Evolutionary conservation across 257 asterid genomes (phyloP), one percentile per base, ranked within the genome.

Genomic region (Orobanche coerulescens): DNA sequence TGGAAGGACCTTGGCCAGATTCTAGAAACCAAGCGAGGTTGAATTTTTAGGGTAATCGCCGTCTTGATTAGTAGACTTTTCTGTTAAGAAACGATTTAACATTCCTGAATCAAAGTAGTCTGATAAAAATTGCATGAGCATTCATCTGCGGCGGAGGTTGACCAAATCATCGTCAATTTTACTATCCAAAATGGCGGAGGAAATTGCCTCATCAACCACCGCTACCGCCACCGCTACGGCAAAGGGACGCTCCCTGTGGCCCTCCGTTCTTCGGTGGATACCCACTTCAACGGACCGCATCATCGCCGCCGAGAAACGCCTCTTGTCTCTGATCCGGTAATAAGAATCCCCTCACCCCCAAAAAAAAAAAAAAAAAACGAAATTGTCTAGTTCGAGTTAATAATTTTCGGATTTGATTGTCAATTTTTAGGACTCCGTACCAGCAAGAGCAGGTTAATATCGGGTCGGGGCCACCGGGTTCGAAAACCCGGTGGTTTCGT

Each of bases 391-490:
- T 39, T 23, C 14, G 20, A 22, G 51, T 24, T 33, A 22, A 16
- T 10, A 2, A 22, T 14, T 13, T 66, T 66, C 1, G 1, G 14
- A 61, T 36, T 20, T 30, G 13, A 0, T 42, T 59, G 44, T 13
- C 16, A 14, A 26, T 67, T 43, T 28, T 26, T 36, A 86, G 95
- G 87, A 86, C 95, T 58, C 85, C 87, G 2, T 83, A 75, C 60
- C 72, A 49, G 30, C 81, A 70, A 54, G 92, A 83, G 64, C 76
- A 70, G 52, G 87, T 86, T 43, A 82, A 83, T 58, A 81, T 86
- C 22, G 87, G 92, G 37, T 62, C 92, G 19, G 85, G 95, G 31
- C 95, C 95, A 4, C 92, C 95, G 5, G 95, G 92, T 15, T 86
- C 92, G 3, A 83, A 79, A 46, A 72, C 78, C 30, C 73, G 92